Conservation (phyloP, 2,329 filamentous ascomycete genomes). For the Colletotrichum sublineola region DNA sequence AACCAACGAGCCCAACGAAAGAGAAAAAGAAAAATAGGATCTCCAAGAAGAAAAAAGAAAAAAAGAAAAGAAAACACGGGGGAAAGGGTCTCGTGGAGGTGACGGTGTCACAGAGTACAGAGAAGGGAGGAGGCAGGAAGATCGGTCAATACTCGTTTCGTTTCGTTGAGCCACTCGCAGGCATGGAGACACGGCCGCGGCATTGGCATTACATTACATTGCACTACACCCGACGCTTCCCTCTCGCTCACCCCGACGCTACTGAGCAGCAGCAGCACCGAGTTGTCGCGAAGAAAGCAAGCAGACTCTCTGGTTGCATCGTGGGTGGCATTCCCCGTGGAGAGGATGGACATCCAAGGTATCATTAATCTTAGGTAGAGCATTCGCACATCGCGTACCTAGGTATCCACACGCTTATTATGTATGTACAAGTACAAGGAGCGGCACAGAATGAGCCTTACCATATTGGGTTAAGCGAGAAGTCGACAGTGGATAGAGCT, state of each 20-base stretch:
- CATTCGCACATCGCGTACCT: no score
- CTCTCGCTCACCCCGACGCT: background rate
- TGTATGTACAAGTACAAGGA: background rate
- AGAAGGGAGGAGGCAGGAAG: background rate
- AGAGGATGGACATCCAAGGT: background rate
- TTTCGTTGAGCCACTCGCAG: background rate
- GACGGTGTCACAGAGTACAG: background rate
- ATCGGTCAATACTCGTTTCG: background rate
- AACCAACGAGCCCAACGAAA: background rate
- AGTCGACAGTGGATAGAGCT: background rate
- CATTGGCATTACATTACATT: background rate
- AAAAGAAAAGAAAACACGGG: no score
- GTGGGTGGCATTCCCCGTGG: constrained; percentile 7
- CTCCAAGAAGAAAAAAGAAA: background rate
- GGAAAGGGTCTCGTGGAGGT: background rate
- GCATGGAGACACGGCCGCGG: background rate
- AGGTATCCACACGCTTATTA: no score
- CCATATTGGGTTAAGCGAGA: background rate
- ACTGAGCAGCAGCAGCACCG: background rate
- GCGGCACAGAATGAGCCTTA: background rate
- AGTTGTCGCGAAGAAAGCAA: background rate
- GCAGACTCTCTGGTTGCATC: background rate
- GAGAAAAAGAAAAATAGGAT: no score
- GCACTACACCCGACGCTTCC: background rate
- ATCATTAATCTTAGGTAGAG: background rate